A percentile compares a stretch with the other conserved stretches of the same genome.
Evolutionary conservation across 768 basidiomycete species (phyloP).

Genomic region (Amanita subjunquillea): DNA sequence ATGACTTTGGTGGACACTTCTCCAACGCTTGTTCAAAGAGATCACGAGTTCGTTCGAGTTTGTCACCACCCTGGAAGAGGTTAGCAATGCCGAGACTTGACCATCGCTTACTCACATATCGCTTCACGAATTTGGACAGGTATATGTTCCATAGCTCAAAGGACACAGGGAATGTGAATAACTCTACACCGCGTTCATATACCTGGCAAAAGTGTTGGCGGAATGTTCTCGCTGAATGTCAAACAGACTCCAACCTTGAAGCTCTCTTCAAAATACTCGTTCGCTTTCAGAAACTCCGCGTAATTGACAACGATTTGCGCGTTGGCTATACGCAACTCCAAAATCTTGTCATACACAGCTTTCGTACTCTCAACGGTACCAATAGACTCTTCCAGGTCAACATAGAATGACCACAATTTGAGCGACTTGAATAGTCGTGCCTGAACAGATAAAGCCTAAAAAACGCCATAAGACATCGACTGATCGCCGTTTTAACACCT

Average conservation of each 20-base stretch:
- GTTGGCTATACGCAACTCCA: slow-evolving; percentile 95
- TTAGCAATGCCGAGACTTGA: neutral
- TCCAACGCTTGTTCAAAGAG: slow-evolving; percentile 96
- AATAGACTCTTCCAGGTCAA: slow-evolving; percentile 95
- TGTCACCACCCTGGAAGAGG: slow-evolving; percentile 66
- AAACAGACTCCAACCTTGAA: slow-evolving; percentile 60
- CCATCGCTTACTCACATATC: slow-evolving; percentile 57
- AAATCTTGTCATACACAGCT: slow-evolving; percentile 89
- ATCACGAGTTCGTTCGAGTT: slow-evolving; percentile 93
- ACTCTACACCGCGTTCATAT: slow-evolving; percentile 93
- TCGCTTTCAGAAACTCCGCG: slow-evolving; percentile 93
- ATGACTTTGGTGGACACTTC: slow-evolving; percentile 90
- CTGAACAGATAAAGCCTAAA: slow-evolving; percentile 75
- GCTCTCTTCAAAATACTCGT: slow-evolving; percentile 96
- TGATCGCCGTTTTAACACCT: slow-evolving; percentile 12
- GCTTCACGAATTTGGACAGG: slow-evolving; percentile 90
- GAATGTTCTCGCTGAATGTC: neutral
- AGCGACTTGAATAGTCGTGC: slow-evolving; percentile 91
- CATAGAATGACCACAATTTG: slow-evolving; percentile 98
- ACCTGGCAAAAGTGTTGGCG: slow-evolving; percentile 36
- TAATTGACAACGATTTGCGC: slow-evolving; percentile 98
- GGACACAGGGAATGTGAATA: slow-evolving; percentile 96
- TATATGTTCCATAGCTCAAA: slow-evolving; percentile 99
- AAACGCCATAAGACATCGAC: neutral
- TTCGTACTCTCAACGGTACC: slow-evolving; percentile 90